Conservation (phyloP, 1,139 yeast genomes). For the Suhomyces coccinellae region DNA sequence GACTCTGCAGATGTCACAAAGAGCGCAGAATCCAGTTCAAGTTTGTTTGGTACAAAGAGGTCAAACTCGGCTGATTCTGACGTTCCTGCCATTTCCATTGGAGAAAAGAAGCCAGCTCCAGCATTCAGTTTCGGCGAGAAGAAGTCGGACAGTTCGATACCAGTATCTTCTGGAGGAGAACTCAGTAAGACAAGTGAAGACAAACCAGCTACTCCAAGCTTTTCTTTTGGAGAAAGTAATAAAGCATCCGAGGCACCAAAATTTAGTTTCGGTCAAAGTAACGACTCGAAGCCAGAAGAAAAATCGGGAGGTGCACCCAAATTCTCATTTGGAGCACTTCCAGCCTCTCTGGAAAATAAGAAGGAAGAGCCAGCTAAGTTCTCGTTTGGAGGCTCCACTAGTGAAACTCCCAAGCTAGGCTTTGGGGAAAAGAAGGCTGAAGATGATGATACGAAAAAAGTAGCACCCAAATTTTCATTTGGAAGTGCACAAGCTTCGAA, state of each 20-base stretch:
- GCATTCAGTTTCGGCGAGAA: not conserved
- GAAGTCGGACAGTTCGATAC: not conserved
- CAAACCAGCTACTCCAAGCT: conserved; percentile 3
- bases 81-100: not conserved
- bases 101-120: not conserved
- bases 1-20: not conserved
- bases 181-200: not conserved
- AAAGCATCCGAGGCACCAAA: not conserved
- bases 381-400: not conserved
- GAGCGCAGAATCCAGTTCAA: not conserved
- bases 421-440: not conserved
- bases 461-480: not conserved
- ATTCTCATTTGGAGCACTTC: not conserved
- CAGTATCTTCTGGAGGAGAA: not conserved
- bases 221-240: conserved; percentile 1
- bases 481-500: not conserved
- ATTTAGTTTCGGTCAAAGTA: not conserved
- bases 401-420: not conserved
- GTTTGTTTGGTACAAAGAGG: not conserved
- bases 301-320: not conserved
- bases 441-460: not conserved
- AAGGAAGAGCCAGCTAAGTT: not conserved
- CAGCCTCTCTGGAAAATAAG: not conserved
- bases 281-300: not conserved
- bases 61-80: not conserved